Evolutionary conservation across 164 flowering plant genomes (phyloP), one percentile per base, ranked within the genome.

Genomic region (Tinospora cordifolia): DNA sequence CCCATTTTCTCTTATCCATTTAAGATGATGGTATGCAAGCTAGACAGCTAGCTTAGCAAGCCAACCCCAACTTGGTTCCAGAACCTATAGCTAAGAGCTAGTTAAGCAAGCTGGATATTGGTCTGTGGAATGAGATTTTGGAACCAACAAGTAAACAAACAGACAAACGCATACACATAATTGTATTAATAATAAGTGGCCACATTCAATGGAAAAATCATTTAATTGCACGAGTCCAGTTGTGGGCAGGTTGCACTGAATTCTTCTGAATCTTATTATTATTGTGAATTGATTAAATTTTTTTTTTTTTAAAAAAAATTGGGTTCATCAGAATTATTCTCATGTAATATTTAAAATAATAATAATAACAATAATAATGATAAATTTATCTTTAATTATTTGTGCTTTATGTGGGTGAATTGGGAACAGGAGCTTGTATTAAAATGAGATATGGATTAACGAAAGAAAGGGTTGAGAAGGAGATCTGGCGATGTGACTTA

Each of bases 401-500:
- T 26, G 4, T 30, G 19, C 24, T 19, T 27, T 63, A 39, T 19
- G 9, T 25, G 62, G 27, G 4, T 57, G 24, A 3, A 51, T 24
- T 70, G 24, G 9, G 34, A 12, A 59, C 72, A 71, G 74, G 65
- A 51, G 19, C 39, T 10, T 12, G 38, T 57, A 58, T 66, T 36
- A 26, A 39, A 38, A 30, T n/a, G 47, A 54, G 68, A 39, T 36
- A 5, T 49, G 13, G 24, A 64, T 58, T 36, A 40, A 41, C 54
- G 11, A 36, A 36, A 66, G 69, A 25, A 72, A 72, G 12, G 67
- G 66, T 27, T 21, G 63, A 39, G 25, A 59, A 30, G 63, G 63
- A 67, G 64, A 47, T 69, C 51, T 60, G 65, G 15, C 54, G 54
- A 67, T 21, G 27, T 70, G 73, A 47, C 59, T 14, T 13, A 15